Conservation (phyloP, 805 yeast species). For the Pichia manshurica region DNA sequence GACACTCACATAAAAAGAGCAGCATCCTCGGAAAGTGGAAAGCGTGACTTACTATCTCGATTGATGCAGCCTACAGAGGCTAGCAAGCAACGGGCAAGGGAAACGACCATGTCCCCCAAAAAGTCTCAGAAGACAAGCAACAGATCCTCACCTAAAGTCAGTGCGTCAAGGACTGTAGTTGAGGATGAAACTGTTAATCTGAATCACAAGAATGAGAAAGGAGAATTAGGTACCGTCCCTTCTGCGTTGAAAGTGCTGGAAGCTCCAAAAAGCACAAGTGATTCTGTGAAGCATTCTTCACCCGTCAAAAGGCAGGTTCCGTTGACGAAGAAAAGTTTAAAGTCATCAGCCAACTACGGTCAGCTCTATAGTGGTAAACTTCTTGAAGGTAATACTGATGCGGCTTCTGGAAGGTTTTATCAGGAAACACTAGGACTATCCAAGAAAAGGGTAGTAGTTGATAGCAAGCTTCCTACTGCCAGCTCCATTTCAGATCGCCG, state of each 20-base stretch:
- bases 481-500: not conserved
- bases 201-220: not conserved
- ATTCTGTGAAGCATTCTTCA: not conserved
- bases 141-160: conserved; percentile 1
- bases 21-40: not conserved
- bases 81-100: conserved; percentile 16
- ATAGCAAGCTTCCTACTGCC: not conserved
- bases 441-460: not conserved
- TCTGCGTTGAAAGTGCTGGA: not conserved
- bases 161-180: not conserved
- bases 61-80: conserved; percentile 25
- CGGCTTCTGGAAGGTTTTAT: not conserved
- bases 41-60: conserved; percentile 16
- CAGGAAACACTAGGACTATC: not conserved
- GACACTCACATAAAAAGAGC: not conserved
- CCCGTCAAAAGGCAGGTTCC: conserved; percentile 17
- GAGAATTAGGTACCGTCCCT: not conserved
- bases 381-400: not conserved
- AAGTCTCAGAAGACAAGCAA: conserved; percentile 1
- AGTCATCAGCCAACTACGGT: conserved; percentile 11
- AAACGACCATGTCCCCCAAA: not conserved
- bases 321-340: conserved; percentile 24
- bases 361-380: not conserved
- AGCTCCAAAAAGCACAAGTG: not conserved
- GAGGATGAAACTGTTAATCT: not conserved